Base-by-base conservation (phyloP, 495 filamentous ascomycete species). In the Hypoxylon fragiforme region DNA sequence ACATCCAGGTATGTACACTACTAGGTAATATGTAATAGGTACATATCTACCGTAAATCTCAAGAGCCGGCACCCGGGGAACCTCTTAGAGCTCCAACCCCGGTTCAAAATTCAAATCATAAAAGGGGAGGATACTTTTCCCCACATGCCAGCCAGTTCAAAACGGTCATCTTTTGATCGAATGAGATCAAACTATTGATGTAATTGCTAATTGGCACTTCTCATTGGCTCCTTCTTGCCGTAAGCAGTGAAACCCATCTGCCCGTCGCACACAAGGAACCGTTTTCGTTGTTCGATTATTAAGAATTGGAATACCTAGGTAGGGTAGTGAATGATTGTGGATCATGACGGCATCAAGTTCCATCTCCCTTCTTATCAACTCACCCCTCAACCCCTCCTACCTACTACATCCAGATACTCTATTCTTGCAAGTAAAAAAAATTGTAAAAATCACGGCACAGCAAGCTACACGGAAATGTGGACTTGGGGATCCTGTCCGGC, bases 331-430 rank as follows among this genome's bases (percentile, higher is more conserved):
- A n/a, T 28, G 44, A 38, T 28, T 22, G 50, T 50, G 44, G 45
- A 55, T 60, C 49, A 60, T 61, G 57, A 61, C 57, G 57, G 40
- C 50, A 61, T 61, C 28, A 26, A 54, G n/a, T n/a, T n/a, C n/a
- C n/a, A 44, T 24, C 34, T 21, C 1, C 6, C 36, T 50, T 51
- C 50, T 54, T 50, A 44, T 46, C 41, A 46, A 30, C 50, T 45
- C 45, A 44, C n/a, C n/a, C n/a, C n/a, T n/a, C n/a, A n/a, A n/a
- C n/a, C n/a, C n/a, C n/a, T n/a, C n/a, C n/a, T n/a, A n/a, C n/a
- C n/a, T n/a, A n/a, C n/a, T n/a, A n/a, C n/a, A n/a, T n/a, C n/a
- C n/a, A n/a, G n/a, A n/a, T n/a, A n/a, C n/a, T n/a, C n/a, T n/a
- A n/a, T n/a, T n/a, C n/a, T n/a, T n/a, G n/a, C n/a, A n/a, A 9